Conservation (phyloP, 2,329 filamentous ascomycete species). For the Bisporella sp. region DNA sequence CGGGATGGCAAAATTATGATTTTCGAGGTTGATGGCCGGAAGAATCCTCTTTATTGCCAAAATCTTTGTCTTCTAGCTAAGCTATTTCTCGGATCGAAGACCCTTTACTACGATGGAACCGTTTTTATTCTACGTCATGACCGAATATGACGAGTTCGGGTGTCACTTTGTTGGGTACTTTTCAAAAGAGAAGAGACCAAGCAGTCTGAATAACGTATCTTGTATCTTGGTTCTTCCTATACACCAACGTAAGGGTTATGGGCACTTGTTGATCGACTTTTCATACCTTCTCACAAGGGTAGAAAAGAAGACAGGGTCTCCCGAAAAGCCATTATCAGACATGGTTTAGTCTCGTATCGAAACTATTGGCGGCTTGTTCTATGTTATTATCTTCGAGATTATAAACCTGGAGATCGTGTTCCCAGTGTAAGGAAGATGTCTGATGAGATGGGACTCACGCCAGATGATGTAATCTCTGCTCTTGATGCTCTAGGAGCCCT, state of each 20-base stretch:
- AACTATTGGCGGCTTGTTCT: constrained; percentile 94
- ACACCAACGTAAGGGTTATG: constrained; percentile 94
- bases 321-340: constrained; percentile 94
- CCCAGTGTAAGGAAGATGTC: constrained; percentile 65
- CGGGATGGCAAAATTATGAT: constrained; percentile 85
- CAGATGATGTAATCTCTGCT: constrained; percentile 92
- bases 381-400: constrained; percentile 72
- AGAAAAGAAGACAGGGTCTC: constrained; percentile 89
- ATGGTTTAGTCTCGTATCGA: constrained; percentile 94
- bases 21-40: constrained; percentile 94
- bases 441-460: constrained; percentile 86
- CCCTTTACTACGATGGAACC: constrained; percentile 94
- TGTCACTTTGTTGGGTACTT: constrained; percentile 99
- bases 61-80: constrained; percentile 95
- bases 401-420: constrained; percentile 43
- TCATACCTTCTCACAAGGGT: constrained; percentile 93
- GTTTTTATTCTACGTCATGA: constrained; percentile 95
- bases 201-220: constrained; percentile 93
- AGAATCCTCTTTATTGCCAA: constrained; percentile 97
- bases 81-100: constrained; percentile 97
- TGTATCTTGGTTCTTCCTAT: constrained; percentile 95
- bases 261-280: constrained; percentile 94
- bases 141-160: constrained; percentile 82
- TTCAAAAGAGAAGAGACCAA: constrained; percentile 93
- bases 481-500: constrained; percentile 85